phyloP scores from a whole-genome alignment of 2,329 filamentous ascomycete genomes.

The Bipolaris gigantea region DNA sequence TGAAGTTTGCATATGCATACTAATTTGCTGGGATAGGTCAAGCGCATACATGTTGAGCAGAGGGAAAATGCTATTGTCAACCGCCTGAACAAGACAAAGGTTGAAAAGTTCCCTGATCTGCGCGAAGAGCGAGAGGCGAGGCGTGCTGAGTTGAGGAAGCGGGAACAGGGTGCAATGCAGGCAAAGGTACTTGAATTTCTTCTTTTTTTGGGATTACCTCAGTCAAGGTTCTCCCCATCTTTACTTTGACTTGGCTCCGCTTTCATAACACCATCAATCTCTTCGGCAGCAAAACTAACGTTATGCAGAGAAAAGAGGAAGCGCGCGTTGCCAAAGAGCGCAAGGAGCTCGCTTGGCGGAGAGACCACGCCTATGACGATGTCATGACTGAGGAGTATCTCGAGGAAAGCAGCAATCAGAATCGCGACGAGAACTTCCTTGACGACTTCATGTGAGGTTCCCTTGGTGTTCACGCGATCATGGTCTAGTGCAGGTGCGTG shows the following conservation, averaged over 20 bases:
- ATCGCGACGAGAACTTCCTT: constrained; percentile 73
- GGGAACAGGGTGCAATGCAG: constrained; percentile 65
- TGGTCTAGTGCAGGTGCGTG: constrained; percentile 5
- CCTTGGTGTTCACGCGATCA: not conserved
- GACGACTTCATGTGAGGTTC: constrained; percentile 70
- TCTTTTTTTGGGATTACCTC: not conserved
- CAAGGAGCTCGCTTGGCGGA: constrained; percentile 88
- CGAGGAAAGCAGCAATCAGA: constrained; percentile 78
- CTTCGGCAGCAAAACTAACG: constrained; percentile 9
- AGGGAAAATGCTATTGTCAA: constrained; percentile 92
- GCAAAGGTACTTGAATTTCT: constrained; percentile 57
- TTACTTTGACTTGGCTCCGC: not conserved
- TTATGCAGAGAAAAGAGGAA: constrained; percentile 72
- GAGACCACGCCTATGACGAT: constrained; percentile 97
- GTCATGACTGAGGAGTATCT: constrained; percentile 83
- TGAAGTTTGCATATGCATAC: not conserved
- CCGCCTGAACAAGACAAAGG: constrained; percentile 94
- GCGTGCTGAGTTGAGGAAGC: constrained; percentile 69
- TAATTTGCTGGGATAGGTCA: constrained; percentile 58
- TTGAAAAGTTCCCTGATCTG: constrained; percentile 85
- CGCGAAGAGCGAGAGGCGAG: constrained; percentile 78
- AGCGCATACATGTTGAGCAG: constrained; percentile 74
- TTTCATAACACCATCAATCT: not conserved
- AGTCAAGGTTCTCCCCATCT: not conserved
- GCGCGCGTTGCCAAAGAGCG: constrained; percentile 73